Percentiles rank a stretch among this genome's conserved stretches.
Conservation (phyloP, 176 grass and related monocot species). For the Pharus latifolius region DNA sequence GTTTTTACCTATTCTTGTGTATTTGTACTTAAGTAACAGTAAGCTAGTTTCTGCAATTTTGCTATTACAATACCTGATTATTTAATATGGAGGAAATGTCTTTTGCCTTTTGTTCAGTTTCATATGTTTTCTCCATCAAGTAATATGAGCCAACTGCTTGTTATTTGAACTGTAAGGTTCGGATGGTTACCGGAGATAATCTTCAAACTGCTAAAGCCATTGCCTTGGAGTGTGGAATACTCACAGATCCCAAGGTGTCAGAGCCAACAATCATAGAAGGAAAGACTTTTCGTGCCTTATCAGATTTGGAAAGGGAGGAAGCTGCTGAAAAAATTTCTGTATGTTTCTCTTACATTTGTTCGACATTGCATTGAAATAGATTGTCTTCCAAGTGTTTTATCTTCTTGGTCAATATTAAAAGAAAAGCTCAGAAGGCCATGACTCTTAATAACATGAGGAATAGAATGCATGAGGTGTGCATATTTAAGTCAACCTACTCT, state of each 20-base stretch:
- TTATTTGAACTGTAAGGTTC: constrained; percentile 52
- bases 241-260: constrained; percentile 57
- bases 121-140: background rate
- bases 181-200: constrained; percentile 96
- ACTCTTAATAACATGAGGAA: too few species aligned
- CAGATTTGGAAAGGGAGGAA: constrained; percentile 58
- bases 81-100: background rate
- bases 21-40: background rate
- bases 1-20: background rate
- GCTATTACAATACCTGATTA: background rate
- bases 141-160: background rate
- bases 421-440: too few species aligned
- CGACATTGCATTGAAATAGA: background rate
- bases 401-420: too few species aligned
- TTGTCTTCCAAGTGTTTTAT: too few species aligned
- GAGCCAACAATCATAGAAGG: constrained; percentile 77
- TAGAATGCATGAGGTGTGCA: too few species aligned
- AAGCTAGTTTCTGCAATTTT: background rate
- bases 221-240: constrained; percentile 92
- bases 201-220: constrained; percentile 92
- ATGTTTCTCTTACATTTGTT: constrained; percentile 28
- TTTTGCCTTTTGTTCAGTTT: background rate
- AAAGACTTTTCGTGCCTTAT: constrained; percentile 41
- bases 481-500: too few species aligned
- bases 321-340: constrained; percentile 74